These are phyloP conservation scores for Alternaria triticimaculans DNA, from an alignment of 2,329 filamentous ascomycete species.

Conservation along the genomic window DNA sequence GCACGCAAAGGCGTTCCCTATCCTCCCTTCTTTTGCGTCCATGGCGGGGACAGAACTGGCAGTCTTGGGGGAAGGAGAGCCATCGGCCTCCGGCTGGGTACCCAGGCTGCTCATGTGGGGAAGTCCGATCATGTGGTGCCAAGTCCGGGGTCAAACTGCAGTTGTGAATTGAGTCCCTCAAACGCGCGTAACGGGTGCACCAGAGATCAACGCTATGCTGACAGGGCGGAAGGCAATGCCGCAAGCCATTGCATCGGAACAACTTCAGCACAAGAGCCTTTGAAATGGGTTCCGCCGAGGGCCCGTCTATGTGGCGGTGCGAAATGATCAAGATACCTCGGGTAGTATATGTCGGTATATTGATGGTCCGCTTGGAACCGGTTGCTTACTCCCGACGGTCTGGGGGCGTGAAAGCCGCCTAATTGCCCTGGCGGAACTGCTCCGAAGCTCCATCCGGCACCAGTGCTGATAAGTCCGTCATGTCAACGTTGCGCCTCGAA, in stretches of 20 bases:
- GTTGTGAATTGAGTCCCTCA: constrained; percentile 19
- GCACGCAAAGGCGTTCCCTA: constrained; percentile 47
- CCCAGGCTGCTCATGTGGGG: constrained; percentile 38
- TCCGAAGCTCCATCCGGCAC: constrained; percentile 24
- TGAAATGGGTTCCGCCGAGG: constrained; percentile 14
- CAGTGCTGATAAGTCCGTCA: neutral
- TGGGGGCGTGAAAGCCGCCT: constrained; percentile 20
- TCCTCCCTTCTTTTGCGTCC: constrained; percentile 46
- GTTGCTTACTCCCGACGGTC: constrained; percentile 30
- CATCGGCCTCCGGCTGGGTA: constrained; percentile 33
- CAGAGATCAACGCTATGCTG: constrained; percentile 14
- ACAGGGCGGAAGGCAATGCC: constrained; percentile 13
- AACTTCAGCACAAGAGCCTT: constrained; percentile 14
- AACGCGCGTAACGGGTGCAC: constrained; percentile 15
- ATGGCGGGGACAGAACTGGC: constrained; percentile 38
- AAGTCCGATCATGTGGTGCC: constrained; percentile 44
- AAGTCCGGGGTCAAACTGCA: constrained; percentile 33
- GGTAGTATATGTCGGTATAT: constrained; percentile 35
- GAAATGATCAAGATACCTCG: constrained; percentile 34
- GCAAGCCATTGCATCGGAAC: constrained; percentile 14
- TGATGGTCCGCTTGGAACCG: constrained; percentile 34
- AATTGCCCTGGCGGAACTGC: constrained; percentile 14
- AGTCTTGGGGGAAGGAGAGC: constrained; percentile 34
- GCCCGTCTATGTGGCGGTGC: constrained; percentile 24
- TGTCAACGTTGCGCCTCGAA: constrained; percentile 7